Conservation (phyloP, 2,329 filamentous ascomycete species). For the Sporothrix inflata region DNA sequence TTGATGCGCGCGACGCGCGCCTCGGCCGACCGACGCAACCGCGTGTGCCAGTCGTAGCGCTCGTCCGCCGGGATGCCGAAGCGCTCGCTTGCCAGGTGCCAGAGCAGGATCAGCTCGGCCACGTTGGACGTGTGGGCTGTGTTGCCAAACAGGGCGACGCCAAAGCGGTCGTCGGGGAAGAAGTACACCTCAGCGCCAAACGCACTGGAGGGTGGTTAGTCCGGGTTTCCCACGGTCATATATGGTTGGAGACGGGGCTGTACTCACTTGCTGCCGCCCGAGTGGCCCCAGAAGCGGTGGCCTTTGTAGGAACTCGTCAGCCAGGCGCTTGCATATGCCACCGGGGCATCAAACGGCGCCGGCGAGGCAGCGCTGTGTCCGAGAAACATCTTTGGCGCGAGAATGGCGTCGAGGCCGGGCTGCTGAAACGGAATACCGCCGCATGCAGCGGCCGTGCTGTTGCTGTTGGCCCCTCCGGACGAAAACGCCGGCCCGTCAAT, state of each 20-base stretch:
- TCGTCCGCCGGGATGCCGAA: constrained; percentile 42
- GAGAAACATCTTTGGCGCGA: constrained; percentile 41
- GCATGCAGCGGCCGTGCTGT: constrained; percentile 22
- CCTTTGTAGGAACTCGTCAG: constrained; percentile 46
- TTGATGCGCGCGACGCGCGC: constrained; percentile 35
- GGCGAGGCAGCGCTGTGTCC: constrained; percentile 28
- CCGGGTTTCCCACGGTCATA: too few species aligned
- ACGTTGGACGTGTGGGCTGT: constrained; percentile 47
- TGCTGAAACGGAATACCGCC: constrained; percentile 42
- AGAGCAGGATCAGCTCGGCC: constrained; percentile 42
- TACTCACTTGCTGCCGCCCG: constrained; percentile 46
- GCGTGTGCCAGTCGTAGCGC: constrained; percentile 43
- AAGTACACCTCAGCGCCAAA: constrained; percentile 50
- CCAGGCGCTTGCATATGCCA: constrained; percentile 49
- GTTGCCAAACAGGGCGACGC: constrained; percentile 50
- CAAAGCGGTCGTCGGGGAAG: constrained; percentile 50
- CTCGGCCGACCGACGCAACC: constrained; percentile 34
- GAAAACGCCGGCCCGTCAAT: constrained; percentile 40
- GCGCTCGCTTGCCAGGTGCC: constrained; percentile 47
- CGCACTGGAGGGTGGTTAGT: constrained; percentile 35
- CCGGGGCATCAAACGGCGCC: constrained; percentile 40
- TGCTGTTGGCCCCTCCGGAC: not conserved
- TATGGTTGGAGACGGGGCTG: not conserved
- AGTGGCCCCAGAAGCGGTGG: constrained; percentile 48
- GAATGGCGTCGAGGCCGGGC: constrained; percentile 41